Conservation (phyloP, 305 asterid genomes). For the Rubia tinctorum region DNA sequence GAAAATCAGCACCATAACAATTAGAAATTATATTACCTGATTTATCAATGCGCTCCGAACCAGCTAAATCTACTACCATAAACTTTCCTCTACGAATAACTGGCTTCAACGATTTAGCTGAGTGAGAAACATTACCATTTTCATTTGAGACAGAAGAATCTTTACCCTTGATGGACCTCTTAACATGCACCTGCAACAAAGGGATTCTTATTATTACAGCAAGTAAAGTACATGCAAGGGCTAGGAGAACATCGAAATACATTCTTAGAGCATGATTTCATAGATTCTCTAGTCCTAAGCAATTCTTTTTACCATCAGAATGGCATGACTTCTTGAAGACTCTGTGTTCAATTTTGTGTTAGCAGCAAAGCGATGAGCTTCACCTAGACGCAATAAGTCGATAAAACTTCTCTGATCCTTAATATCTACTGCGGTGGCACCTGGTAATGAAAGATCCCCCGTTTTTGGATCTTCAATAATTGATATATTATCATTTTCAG, state of each 20-base stretch:
- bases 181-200: slow-evolving; percentile 57
- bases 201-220: slow-evolving; percentile 1
- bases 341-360: slow-evolving; percentile 89
- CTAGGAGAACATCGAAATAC: not conserved
- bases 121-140: slow-evolving; percentile 46
- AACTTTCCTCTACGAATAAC: slow-evolving; percentile 76
- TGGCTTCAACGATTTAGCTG: slow-evolving; percentile 57
- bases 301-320: slow-evolving; percentile 63
- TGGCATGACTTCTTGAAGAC: slow-evolving; percentile 96
- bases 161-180: slow-evolving; percentile 72
- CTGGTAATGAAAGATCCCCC: slow-evolving; percentile 91
- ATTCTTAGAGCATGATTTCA: not conserved
- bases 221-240: slow-evolving; percentile 10
- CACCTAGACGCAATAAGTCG: slow-evolving; percentile 74
- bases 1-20: not conserved
- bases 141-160: slow-evolving; percentile 48
- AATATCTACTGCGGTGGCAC: slow-evolving; percentile 66
- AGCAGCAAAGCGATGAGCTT: slow-evolving; percentile 87
- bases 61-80: slow-evolving; percentile 91
- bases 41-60: slow-evolving; percentile 88
- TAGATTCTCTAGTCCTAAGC: not conserved
- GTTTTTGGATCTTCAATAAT: slow-evolving; percentile 76
- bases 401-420: slow-evolving; percentile 68
- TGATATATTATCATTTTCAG: slow-evolving; percentile 68
- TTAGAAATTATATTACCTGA: slow-evolving; percentile 44